Evolutionary conservation across 768 basidiomycete species (phyloP).

Genomic region (Dioszegia crocea): DNA sequence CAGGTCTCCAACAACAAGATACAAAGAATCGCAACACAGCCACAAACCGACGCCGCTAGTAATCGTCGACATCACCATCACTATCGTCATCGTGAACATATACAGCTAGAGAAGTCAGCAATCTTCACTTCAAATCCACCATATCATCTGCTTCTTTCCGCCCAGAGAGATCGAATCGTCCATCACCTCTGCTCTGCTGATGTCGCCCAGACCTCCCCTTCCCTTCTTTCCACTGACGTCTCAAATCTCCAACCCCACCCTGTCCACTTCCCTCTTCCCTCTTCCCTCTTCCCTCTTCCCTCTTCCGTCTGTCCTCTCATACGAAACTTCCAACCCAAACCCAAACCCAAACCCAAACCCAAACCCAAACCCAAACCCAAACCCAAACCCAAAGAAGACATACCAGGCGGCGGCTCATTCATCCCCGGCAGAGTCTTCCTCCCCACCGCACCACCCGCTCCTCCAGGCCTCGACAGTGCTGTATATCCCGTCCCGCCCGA

Average conservation of each 20-base stretch:
- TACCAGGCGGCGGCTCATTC: neutral
- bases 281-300: too few species aligned
- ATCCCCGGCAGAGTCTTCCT: constrained; percentile 14
- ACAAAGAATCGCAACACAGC: neutral
- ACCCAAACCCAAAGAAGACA: neutral
- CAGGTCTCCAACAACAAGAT: neutral
- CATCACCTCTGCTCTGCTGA: too few species aligned
- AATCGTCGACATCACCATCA: constrained; percentile 9
- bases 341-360: too few species aligned
- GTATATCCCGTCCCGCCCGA: constrained; percentile 4
- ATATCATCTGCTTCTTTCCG: too few species aligned
- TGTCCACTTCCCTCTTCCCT: neutral
- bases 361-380: too few species aligned
- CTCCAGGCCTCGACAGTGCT: neutral
- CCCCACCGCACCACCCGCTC: neutral
- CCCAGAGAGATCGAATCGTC: too few species aligned
- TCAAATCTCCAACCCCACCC: too few species aligned
- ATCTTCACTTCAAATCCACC: too few species aligned
- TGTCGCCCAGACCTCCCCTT: too few species aligned
- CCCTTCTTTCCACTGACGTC: too few species aligned
- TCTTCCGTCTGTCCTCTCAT: too few species aligned
- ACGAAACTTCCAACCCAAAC: too few species aligned
- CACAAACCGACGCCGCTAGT: constrained; percentile 1
- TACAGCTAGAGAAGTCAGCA: neutral
- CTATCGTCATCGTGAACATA: constrained; percentile 1